Evolutionary conservation across 192 early-diverging fungal species (phyloP).

Genomic region (Paraglomus brasilianum): DNA sequence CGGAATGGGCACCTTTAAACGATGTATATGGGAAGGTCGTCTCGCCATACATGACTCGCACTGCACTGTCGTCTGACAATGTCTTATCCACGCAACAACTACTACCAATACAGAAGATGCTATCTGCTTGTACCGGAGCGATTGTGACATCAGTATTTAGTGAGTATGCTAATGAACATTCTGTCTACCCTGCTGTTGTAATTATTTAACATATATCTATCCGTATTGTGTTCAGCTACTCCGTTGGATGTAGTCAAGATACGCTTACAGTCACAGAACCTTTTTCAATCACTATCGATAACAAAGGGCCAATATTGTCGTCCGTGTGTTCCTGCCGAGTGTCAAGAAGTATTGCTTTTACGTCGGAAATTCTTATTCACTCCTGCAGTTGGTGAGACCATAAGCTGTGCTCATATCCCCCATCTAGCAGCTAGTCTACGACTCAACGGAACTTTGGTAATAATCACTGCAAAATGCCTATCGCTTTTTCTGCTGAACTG

Average conservation of each 20-base stretch:
- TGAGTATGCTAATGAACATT: conserved; percentile 35
- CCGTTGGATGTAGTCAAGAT: conserved; percentile 91
- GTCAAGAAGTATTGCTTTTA: not conserved
- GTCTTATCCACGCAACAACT: not conserved
- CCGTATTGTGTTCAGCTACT: conserved; percentile 53
- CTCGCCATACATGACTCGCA: no score
- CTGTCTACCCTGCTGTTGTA: conserved; percentile 3
- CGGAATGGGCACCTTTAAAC: no score
- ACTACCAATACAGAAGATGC: conserved; percentile 54
- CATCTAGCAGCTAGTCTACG: conserved; percentile 31
- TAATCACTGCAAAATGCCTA: conserved; percentile 6
- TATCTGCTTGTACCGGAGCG: conserved; percentile 83
- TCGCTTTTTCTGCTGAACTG: conserved; percentile 28
- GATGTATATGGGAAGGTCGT: no score
- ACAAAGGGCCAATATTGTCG: conserved; percentile 23
- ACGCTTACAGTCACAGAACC: conserved; percentile 67
- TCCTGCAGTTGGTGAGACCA: conserved; percentile 5
- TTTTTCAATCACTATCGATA: conserved; percentile 11
- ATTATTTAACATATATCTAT: not conserved
- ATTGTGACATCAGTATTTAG: conserved; percentile 77
- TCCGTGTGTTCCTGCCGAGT: not conserved
- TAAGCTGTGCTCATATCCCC: conserved; percentile 18
- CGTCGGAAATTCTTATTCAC: not conserved
- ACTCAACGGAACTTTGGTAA: conserved; percentile 45
- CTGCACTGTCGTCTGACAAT: no score